phyloP scores from a whole-genome alignment of 306 rosid genomes.

The Cercis canadensis region DNA sequence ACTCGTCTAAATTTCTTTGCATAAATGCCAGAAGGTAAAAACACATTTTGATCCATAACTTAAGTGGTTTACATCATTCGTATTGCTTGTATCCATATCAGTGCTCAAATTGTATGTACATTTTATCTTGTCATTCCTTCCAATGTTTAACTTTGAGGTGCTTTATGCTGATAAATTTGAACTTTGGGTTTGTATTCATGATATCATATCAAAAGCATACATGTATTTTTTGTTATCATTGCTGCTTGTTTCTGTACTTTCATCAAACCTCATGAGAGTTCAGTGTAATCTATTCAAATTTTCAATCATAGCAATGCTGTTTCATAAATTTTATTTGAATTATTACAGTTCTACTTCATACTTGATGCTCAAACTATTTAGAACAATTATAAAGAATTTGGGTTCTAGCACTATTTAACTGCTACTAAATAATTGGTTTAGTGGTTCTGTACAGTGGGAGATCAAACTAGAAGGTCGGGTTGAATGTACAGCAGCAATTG shows the following conservation, averaged over 20 bases:
- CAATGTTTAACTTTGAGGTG: constrained; percentile 7
- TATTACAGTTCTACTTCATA: background rate
- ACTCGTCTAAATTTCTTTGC: constrained; percentile 81
- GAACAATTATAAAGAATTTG: constrained; percentile 14
- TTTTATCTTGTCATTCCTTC: background rate
- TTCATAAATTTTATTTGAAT: background rate
- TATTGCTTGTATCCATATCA: background rate
- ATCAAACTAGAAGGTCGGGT: constrained; percentile 79
- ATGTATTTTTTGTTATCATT: no score
- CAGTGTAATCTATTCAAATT: no score
- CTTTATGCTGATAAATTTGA: constrained; percentile 15
- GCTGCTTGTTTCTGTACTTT: no score
- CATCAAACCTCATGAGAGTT: no score
- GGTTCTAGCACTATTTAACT: constrained; percentile 32
- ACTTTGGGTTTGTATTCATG: background rate
- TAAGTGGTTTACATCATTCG: constrained; percentile 21
- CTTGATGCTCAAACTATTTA: constrained; percentile 19
- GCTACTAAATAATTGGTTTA: constrained; percentile 58
- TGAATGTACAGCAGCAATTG: constrained; percentile 86
- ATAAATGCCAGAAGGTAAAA: constrained; percentile 79
- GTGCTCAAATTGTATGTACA: background rate
- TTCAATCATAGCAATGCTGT: no score
- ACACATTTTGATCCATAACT: constrained; percentile 16
- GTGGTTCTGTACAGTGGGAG: constrained; percentile 94
- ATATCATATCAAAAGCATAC: background rate